Conservation (phyloP, 1,284 basidiomycete species). For the Cutaneotrichosporon cavernicola region DNA sequence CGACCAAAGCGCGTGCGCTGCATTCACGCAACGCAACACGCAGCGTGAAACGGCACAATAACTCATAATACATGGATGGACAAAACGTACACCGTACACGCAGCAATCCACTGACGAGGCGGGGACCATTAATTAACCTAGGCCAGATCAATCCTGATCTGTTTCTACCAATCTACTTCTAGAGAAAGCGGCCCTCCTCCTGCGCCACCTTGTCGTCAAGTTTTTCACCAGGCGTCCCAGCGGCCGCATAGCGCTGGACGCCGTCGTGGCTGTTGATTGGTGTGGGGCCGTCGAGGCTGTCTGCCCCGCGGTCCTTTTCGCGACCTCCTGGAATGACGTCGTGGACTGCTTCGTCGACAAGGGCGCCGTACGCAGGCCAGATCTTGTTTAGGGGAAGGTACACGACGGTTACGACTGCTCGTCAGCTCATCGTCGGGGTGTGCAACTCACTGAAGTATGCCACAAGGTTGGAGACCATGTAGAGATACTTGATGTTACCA, state of each 20-base stretch:
- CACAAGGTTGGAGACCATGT: slow-evolving; percentile 22
- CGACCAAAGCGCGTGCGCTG: no score
- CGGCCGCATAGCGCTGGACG: slow-evolving; percentile 3
- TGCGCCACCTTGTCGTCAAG: not conserved
- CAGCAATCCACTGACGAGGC: not conserved
- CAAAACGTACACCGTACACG: not conserved
- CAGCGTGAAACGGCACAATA: not conserved
- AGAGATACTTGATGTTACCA: slow-evolving; percentile 46
- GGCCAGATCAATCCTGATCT: not conserved
- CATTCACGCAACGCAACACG: not conserved
- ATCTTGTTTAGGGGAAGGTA: slow-evolving; percentile 19
- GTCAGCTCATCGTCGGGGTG: not conserved
- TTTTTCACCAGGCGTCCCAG: not conserved
- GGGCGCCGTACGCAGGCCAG: slow-evolving; percentile 15
- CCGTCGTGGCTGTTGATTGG: not conserved
- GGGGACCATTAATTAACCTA: not conserved
- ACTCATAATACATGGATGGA: not conserved
- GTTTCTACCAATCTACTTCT: slow-evolving; percentile 5
- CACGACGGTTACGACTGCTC: slow-evolving; percentile 11
- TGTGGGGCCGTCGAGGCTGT: not conserved
- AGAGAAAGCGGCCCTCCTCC: slow-evolving; percentile 3
- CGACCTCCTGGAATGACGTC: slow-evolving; percentile 18
- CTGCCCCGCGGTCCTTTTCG: not conserved
- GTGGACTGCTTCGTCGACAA: slow-evolving; percentile 18
- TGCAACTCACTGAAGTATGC: slow-evolving; percentile 16